These are phyloP conservation scores for Podospora pseudopauciseta DNA, from an alignment of 495 filamentous ascomycete species.

Conservation along the genomic window DNA sequence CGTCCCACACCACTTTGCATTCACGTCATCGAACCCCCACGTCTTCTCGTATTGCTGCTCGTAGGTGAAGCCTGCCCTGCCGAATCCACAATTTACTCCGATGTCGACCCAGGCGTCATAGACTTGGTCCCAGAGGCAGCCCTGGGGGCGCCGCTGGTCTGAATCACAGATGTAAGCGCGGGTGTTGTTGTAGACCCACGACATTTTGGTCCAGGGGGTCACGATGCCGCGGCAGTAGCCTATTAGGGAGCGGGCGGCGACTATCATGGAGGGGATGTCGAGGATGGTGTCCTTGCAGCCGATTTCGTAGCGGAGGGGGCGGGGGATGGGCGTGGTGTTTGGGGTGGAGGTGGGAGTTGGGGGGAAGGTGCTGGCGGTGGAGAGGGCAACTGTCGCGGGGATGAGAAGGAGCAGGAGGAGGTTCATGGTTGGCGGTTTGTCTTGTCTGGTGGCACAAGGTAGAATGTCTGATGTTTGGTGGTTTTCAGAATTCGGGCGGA, in stretches of 20 bases:
- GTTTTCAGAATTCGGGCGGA: background rate
- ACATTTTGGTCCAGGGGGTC: constrained; percentile 1
- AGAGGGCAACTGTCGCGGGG: background rate
- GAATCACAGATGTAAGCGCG: constrained; percentile 6
- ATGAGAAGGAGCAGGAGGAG: background rate
- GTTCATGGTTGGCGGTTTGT: background rate
- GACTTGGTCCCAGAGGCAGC: background rate
- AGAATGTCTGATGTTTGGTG: background rate
- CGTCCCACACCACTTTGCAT: background rate
- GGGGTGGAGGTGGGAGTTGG: background rate
- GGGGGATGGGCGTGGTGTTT: background rate
- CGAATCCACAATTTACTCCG: background rate
- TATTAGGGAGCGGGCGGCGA: background rate
- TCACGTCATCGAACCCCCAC: background rate
- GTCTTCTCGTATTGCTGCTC: background rate
- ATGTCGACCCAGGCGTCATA: background rate
- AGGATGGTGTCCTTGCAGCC: constrained; percentile 3
- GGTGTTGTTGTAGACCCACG: background rate
- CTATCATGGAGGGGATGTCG: background rate
- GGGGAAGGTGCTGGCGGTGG: background rate
- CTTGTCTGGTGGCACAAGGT: background rate
- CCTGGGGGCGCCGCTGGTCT: background rate
- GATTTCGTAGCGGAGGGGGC: background rate
- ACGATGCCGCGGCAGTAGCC: background rate
- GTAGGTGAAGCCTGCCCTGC: background rate